These are phyloP conservation scores for Mycena indigotica DNA, from an alignment of 768 basidiomycete genomes.

Conservation along the genomic window DNA sequence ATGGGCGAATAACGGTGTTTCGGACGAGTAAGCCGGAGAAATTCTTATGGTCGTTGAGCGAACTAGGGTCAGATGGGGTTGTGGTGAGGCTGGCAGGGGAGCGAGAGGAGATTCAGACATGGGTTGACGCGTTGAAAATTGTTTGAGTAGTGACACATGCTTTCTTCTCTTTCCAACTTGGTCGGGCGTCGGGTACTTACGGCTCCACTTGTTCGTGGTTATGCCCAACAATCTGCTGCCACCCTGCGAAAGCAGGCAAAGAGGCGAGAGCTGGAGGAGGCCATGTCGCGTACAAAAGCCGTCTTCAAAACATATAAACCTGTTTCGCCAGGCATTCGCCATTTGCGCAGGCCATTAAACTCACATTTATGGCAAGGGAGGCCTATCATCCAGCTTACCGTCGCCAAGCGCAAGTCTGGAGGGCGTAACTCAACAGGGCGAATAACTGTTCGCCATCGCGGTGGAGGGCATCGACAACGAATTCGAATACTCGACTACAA, in stretches of 20 bases:
- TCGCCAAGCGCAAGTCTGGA: slow-evolving; percentile 79
- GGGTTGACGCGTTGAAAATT: slow-evolving; percentile 49
- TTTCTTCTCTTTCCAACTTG: slow-evolving; percentile 11
- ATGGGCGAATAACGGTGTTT: slow-evolving; percentile 64
- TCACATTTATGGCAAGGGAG: slow-evolving; percentile 82
- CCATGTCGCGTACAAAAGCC: slow-evolving; percentile 53
- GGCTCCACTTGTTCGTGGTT: slow-evolving; percentile 27
- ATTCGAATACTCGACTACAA: slow-evolving; percentile 86
- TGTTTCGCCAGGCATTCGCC: slow-evolving; percentile 82
- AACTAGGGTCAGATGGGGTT: slow-evolving; percentile 50
- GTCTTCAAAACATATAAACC: slow-evolving; percentile 91
- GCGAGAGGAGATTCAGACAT: slow-evolving; percentile 72
- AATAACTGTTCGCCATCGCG: slow-evolving; percentile 86
- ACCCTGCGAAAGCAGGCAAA: slow-evolving; percentile 33
- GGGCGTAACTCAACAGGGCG: slow-evolving; percentile 83
- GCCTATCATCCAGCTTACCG: slow-evolving; percentile 82
- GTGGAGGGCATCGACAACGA: slow-evolving; percentile 89
- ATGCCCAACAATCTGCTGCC: slow-evolving; percentile 40
- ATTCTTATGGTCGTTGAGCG: slow-evolving; percentile 82
- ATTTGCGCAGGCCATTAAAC: slow-evolving; percentile 80
- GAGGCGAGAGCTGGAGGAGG: slow-evolving; percentile 38
- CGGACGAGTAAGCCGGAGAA: slow-evolving; percentile 57
- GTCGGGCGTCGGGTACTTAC: neutral
- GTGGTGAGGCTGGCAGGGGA: slow-evolving; percentile 75
- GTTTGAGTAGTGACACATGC: slow-evolving; percentile 10